phyloP scores from a whole-genome alignment of 129 eudicot species.

The Chrysanthemum seticuspe region DNA sequence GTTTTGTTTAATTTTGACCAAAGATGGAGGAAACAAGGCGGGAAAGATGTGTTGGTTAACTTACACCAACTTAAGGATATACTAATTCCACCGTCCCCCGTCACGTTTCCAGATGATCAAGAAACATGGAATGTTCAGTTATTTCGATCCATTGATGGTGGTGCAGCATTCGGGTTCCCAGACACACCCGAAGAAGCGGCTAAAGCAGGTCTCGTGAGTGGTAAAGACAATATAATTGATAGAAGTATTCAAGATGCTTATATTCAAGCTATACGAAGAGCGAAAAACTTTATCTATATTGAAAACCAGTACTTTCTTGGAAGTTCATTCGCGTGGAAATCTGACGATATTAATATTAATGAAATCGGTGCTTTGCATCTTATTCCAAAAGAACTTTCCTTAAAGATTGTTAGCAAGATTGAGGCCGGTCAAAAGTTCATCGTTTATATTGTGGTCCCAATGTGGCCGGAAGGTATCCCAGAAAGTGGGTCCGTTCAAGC shows the following conservation, averaged over 20 bases:
- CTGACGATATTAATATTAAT: conserved; percentile 49
- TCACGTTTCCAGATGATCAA: conserved; percentile 57
- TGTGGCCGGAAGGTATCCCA: conserved; percentile 95
- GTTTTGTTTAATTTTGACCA: conserved; percentile 81
- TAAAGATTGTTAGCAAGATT: conserved; percentile 75
- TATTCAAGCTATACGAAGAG: conserved; percentile 76
- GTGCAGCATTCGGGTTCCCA: conserved; percentile 89
- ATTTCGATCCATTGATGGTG: conserved; percentile 80
- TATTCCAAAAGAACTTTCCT: conserved; percentile 75
- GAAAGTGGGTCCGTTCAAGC: conserved; percentile 93
- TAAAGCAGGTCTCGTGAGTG: conserved; percentile 74
- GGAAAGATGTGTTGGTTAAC: conserved; percentile 61
- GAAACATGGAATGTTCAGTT: conserved; percentile 81
- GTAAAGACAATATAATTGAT: conserved; percentile 78
- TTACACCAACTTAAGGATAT: conserved; percentile 54
- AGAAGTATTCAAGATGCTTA: conserved; percentile 89
- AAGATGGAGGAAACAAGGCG: conserved; percentile 88
- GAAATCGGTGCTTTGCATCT: conserved; percentile 74
- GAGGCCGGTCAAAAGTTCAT: conserved; percentile 77
- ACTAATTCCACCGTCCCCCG: conserved; percentile 75
- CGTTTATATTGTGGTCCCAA: conserved; percentile 73
- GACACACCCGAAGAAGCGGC: conserved; percentile 79
- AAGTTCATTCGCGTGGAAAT: conserved; percentile 62
- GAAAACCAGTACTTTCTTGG: conserved; percentile 89
- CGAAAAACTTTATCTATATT: conserved; percentile 67